These are phyloP conservation scores for Arthrinium phaeospermum DNA, from an alignment of 2,329 filamentous ascomycete genomes.

Conservation along the genomic window DNA sequence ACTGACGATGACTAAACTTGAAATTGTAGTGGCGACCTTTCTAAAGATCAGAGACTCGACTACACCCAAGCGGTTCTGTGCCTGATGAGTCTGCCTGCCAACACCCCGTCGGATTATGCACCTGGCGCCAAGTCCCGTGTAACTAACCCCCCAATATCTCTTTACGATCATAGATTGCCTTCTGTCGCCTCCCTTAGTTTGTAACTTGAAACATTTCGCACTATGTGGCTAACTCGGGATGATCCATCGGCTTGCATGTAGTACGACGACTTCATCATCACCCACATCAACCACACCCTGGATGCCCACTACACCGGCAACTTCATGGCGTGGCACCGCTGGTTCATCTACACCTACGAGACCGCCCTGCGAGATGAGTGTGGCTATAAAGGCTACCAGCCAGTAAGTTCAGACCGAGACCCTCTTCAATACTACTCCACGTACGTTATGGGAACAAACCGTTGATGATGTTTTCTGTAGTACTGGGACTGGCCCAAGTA, in stretches of 20 bases:
- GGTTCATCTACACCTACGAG: constrained; percentile 9
- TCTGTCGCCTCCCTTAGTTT: background rate
- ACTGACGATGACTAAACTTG: background rate
- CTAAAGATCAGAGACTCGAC: constrained; percentile 34
- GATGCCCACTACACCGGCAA: constrained; percentile 9
- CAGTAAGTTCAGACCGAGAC: constrained; percentile 21
- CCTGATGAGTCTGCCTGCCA: constrained; percentile 39
- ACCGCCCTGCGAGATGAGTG: constrained; percentile 18
- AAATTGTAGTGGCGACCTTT: background rate
- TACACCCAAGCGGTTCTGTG: constrained; percentile 50
- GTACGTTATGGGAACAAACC: background rate
- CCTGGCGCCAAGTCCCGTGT: constrained; percentile 41
- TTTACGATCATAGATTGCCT: background rate
- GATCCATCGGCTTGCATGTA: constrained; percentile 30
- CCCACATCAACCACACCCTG: constrained; percentile 18
- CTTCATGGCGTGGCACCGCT: constrained; percentile 16
- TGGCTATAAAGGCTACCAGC: constrained; percentile 44
- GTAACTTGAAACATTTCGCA: background rate
- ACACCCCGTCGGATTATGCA: constrained; percentile 28
- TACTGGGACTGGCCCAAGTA: constrained; percentile 6
- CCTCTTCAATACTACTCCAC: background rate
- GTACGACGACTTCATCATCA: constrained; percentile 18
- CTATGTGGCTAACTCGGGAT: background rate
- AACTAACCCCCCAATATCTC: background rate
- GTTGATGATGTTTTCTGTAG: background rate